Conservation (phyloP, 306 rosid species). For the Urtica urens region DNA sequence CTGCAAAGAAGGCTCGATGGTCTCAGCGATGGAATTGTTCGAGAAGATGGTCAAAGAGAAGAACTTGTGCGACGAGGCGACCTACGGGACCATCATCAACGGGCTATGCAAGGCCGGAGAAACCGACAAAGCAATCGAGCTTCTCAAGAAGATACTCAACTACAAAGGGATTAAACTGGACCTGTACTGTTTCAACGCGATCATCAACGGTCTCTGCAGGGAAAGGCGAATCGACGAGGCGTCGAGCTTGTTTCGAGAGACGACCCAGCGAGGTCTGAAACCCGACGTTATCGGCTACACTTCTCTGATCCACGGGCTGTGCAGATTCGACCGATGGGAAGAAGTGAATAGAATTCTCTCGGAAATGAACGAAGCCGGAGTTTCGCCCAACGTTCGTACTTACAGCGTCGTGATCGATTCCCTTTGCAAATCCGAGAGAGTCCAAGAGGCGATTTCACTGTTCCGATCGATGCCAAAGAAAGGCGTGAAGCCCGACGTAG, state of each 20-base stretch:
- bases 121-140: neutral
- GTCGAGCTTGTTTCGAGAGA: neutral
- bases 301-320: neutral
- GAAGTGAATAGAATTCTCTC: neutral
- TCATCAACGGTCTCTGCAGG: neutral
- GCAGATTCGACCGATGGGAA: neutral
- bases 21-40: neutral
- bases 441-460: conserved; percentile 2
- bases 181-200: neutral
- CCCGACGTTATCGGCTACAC: neutral
- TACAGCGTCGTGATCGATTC: conserved; percentile 17
- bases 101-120: neutral
- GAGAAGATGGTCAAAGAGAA: neutral
- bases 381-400: neutral
- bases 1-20: neutral
- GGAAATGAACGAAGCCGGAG: neutral
- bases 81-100: neutral
- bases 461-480: neutral
- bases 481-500: conserved; percentile 19
- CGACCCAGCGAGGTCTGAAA: neutral
- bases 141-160: neutral
- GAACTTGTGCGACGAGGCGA: neutral
- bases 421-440: conserved; percentile 22
- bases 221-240: neutral
- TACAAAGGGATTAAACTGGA: neutral